Conservation (phyloP, 306 rosid species). For the Biancaea sappan region DNA sequence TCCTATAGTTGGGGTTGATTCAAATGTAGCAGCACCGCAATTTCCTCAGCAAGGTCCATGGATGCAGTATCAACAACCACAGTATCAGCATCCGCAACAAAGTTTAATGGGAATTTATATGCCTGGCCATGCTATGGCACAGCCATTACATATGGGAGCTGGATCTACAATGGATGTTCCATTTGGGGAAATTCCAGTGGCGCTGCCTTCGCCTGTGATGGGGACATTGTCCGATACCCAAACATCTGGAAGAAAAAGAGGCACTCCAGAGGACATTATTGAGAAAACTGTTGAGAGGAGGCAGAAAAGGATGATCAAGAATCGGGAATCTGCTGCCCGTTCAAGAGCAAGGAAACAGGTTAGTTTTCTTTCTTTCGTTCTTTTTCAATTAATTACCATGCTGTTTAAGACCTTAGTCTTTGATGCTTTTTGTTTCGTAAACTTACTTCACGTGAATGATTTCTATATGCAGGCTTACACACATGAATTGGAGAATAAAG, state of each 20-base stretch:
- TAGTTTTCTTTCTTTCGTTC: not conserved
- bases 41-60: constrained; percentile 70
- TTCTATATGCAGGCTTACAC: constrained; percentile 78
- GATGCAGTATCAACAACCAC: constrained; percentile 74
- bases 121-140: constrained; percentile 63
- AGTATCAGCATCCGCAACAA: constrained; percentile 74
- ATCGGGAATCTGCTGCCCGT: constrained; percentile 97
- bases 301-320: constrained; percentile 97
- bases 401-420: constrained; percentile 6
- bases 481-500: constrained; percentile 85
- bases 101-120: constrained; percentile 69
- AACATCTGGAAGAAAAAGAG: constrained; percentile 71
- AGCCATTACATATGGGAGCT: constrained; percentile 59
- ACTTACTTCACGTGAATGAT: constrained; percentile 2
- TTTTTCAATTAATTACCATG: not conserved
- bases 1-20: constrained; percentile 46
- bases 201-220: constrained; percentile 65
- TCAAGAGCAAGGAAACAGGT: constrained; percentile 99
- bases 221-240: constrained; percentile 68
- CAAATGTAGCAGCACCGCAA: constrained; percentile 52
- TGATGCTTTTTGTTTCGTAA: constrained; percentile 1
- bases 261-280: constrained; percentile 59
- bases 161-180: constrained; percentile 67
- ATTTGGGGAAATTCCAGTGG: constrained; percentile 63
- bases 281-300: constrained; percentile 88